Evolutionary conservation across 257 asterid genomes (phyloP).

Genomic region (Lantana camara): DNA sequence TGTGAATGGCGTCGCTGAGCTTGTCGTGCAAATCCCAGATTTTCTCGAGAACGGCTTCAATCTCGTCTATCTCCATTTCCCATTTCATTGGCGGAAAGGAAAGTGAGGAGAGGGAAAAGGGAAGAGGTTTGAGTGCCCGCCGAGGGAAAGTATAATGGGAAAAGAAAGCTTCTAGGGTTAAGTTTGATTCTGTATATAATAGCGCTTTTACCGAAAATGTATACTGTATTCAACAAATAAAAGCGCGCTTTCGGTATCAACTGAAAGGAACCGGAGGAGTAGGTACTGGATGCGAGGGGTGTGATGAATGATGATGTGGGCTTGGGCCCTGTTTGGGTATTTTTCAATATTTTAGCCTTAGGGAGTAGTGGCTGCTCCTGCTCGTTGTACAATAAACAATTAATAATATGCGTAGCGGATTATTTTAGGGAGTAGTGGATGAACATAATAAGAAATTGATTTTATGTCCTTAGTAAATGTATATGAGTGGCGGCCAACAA

Average conservation of each 20-base stretch:
- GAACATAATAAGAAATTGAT: too few relatives aligned
- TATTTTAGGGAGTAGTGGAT: too few relatives aligned
- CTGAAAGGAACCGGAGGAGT: conserved; percentile 30
- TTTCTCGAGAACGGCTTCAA: conserved; percentile 84
- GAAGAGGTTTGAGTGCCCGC: conserved; percentile 22
- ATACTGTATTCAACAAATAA: too few relatives aligned
- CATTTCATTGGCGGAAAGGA: conserved; percentile 54
- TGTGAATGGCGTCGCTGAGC: conserved; percentile 95
- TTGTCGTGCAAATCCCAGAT: conserved; percentile 97
- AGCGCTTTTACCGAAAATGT: not conserved
- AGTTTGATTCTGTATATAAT: not conserved
- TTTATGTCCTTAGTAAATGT: too few relatives aligned
- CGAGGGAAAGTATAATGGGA: conserved; percentile 28
- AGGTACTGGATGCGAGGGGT: not conserved
- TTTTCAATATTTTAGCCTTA: not conserved
- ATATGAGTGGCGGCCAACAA: too few relatives aligned
- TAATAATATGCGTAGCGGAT: too few relatives aligned
- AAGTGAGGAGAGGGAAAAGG: conserved; percentile 8
- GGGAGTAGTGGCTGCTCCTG: not conserved
- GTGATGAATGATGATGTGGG: not conserved
- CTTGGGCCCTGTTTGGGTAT: conserved; percentile 15
- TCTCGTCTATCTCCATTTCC: conserved; percentile 88
- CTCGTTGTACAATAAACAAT: conserved; percentile 35
- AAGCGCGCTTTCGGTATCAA: conserved; percentile 28
- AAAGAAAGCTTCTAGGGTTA: conserved; percentile 31